Percentiles rank a stretch among this genome's conserved stretches.
phyloP scores from a whole-genome alignment of 2,329 filamentous ascomycete genomes.

The Parafenestella ontariensis region DNA sequence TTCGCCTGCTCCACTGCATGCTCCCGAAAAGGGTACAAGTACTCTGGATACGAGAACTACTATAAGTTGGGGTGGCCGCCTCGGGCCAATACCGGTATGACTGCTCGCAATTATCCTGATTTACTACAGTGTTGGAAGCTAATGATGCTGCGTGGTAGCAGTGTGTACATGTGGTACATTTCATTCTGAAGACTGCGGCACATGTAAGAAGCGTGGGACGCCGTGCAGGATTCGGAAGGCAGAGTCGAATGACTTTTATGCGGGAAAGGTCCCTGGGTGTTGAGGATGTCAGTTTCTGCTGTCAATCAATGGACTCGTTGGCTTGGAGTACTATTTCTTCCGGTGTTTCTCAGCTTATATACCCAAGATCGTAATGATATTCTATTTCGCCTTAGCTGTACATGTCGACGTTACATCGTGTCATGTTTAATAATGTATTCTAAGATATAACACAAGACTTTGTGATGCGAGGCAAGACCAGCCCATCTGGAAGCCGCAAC shows the following conservation, averaged over 20 bases:
- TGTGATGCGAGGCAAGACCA: no score
- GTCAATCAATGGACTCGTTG: no score
- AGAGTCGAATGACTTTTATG: background rate
- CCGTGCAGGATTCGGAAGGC: background rate
- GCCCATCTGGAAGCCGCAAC: no score
- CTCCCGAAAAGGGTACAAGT: background rate
- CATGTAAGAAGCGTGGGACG: background rate
- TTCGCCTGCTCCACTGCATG: background rate
- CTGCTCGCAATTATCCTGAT: background rate
- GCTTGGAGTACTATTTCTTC: no score
- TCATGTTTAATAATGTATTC: no score
- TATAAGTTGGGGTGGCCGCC: background rate
- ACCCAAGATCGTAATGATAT: no score
- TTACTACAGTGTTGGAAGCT: background rate
- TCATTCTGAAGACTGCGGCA: background rate
- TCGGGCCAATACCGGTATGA: background rate
- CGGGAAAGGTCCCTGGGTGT: background rate
- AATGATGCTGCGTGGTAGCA: background rate
- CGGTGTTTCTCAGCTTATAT: no score
- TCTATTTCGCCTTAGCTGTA: no score
- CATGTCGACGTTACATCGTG: no score
- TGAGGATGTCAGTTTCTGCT: no score
- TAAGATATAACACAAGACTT: no score
- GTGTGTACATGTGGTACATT: background rate
- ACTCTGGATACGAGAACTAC: background rate